A percentile compares a stretch with the other conserved stretches of the same genome.
phyloP scores from a whole-genome alignment of 192 early-diverging fungal species.

The Thamnidium elegans region DNA sequence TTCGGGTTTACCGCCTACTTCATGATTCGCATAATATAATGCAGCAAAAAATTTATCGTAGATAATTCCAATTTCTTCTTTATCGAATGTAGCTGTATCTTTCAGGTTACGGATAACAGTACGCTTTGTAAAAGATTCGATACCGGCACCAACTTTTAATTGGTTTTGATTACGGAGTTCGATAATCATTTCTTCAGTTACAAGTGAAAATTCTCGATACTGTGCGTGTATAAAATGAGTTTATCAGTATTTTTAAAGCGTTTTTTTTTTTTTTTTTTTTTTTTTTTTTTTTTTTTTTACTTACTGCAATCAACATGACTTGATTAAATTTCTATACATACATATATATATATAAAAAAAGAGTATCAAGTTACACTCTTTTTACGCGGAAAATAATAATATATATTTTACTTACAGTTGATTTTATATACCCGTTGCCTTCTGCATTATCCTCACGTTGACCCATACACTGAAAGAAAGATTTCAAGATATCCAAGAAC shows the following conservation, averaged over 20 bases:
- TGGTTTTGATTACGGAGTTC: constrained; percentile 72
- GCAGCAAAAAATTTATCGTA: constrained; percentile 78
- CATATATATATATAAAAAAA: too few relatives aligned
- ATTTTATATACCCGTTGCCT: background rate
- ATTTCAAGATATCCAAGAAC: constrained; percentile 82
- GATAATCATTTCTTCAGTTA: constrained; percentile 63
- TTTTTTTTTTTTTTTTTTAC: background rate
- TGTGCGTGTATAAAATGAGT: constrained; percentile 18
- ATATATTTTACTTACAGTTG: constrained; percentile 7
- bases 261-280: too few relatives aligned
- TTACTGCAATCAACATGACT: constrained; percentile 76
- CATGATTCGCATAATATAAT: constrained; percentile 48
- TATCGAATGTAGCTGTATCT: constrained; percentile 63
- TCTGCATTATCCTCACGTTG: constrained; percentile 52
- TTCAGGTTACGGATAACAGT: constrained; percentile 68
- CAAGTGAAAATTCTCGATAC: constrained; percentile 77
- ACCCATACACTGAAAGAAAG: constrained; percentile 70
- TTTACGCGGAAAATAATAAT: too few relatives aligned
- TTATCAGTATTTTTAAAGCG: background rate
- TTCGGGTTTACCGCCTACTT: constrained; percentile 8
- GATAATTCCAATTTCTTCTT: constrained; percentile 70
- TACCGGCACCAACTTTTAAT: constrained; percentile 74
- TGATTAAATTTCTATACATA: constrained; percentile 73
- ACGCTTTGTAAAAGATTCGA: constrained; percentile 80
- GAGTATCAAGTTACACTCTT: background rate